phyloP scores from a whole-genome alignment of 2,329 filamentous ascomycete genomes.

The Xylariales sp. region DNA sequence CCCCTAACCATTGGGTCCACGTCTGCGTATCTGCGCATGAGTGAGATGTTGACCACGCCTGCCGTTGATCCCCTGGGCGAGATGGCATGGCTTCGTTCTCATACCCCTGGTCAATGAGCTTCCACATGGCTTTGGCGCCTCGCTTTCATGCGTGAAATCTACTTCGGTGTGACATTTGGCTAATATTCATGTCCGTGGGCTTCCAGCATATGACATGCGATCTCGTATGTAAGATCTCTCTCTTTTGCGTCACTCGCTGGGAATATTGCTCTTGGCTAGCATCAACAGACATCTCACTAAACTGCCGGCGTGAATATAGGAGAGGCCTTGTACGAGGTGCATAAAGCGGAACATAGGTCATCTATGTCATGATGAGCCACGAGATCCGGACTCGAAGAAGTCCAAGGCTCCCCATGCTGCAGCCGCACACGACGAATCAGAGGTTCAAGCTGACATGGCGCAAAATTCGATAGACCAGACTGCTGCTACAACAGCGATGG shows the following conservation, averaged over 20 bases:
- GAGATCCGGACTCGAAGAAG: conserved; percentile 78
- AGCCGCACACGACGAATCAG: conserved; percentile 57
- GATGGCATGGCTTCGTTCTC: conserved; percentile 14
- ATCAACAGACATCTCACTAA: conserved; percentile 26
- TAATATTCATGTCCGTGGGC: conserved; percentile 39
- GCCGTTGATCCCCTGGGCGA: conserved; percentile 12
- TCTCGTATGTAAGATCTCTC: conserved; percentile 60
- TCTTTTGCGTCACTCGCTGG: conserved; percentile 25
- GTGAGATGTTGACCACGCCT: conserved; percentile 16
- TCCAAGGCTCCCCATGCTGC: conserved; percentile 60
- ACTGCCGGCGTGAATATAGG: conserved; percentile 47
- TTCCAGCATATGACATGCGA: conserved; percentile 87
- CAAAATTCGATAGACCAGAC: conserved; percentile 52
- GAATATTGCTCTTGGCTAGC: conserved; percentile 18
- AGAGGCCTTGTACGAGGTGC: conserved; percentile 93
- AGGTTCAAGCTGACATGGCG: conserved; percentile 46
- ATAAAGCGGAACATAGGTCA: conserved; percentile 99
- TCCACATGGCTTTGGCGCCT: conserved; percentile 9
- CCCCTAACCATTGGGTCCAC: conserved; percentile 26
- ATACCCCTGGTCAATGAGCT: conserved; percentile 5
- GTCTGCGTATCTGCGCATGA: conserved; percentile 21
- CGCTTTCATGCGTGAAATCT: no score
- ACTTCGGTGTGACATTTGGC: conserved; percentile 32
- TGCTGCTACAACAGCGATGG: conserved; percentile 46
- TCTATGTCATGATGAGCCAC: conserved; percentile 94